Percentiles rank a stretch among this genome's conserved stretches.
These are phyloP conservation scores for Trypanosoma scelopori DNA, from an alignment of 208 protist species.

Conservation along the genomic window DNA sequence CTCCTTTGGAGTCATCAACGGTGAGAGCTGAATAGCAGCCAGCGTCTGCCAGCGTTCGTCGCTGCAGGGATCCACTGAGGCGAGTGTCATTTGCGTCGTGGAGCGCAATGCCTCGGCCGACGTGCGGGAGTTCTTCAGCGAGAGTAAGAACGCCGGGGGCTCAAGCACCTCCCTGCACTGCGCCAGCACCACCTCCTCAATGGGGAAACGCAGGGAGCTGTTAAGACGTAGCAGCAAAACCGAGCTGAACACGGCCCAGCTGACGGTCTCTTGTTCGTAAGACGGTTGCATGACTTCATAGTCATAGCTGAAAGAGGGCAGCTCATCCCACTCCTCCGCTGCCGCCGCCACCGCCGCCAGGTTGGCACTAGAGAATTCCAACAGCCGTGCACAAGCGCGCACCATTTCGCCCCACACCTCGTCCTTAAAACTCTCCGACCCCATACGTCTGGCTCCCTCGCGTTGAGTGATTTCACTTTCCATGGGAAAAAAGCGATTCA, in stretches of 20 bases:
- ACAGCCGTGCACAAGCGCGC: neutral
- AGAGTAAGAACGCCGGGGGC: neutral
- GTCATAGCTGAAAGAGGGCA: constrained; percentile 3
- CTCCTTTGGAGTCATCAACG: neutral
- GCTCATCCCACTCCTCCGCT: neutral
- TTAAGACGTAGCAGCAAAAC: constrained; percentile 9
- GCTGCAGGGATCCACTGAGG: neutral
- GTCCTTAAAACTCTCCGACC: constrained; percentile 18
- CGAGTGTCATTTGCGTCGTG: neutral
- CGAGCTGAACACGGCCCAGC: constrained; percentile 10
- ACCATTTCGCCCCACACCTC: constrained; percentile 22
- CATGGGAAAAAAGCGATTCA: constrained; percentile 11
- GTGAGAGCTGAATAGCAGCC: too few species aligned
- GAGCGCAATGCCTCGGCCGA: neutral
- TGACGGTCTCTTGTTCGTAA: constrained; percentile 3
- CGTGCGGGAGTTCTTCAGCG: neutral
- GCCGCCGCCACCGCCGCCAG: neutral
- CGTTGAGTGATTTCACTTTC: constrained; percentile 18
- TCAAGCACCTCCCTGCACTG: neutral
- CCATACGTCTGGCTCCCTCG: constrained; percentile 7
- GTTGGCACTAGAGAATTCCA: neutral
- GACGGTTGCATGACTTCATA: constrained; percentile 8
- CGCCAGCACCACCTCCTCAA: neutral
- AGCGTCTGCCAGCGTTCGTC: neutral
- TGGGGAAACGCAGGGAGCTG: constrained; percentile 1